Base-by-base conservation (phyloP, 202 grass and related monocot genomes). In the Panicum hallii region DNA sequence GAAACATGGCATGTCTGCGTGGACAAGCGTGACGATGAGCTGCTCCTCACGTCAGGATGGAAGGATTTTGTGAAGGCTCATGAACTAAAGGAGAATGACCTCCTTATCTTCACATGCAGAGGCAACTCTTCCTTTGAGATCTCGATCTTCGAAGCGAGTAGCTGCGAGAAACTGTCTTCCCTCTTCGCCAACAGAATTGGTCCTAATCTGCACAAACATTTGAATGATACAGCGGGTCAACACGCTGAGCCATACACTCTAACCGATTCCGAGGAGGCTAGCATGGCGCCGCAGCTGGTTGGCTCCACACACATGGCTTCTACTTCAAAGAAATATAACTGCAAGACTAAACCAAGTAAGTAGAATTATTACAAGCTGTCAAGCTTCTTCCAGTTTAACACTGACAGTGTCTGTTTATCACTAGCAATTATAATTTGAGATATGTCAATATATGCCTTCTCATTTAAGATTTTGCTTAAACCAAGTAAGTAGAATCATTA, bases 11-110 rank as follows among this genome's bases (percentile, higher is more conserved):
- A 32, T 1, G 15, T 92, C 52, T 56, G 50, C 49, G 60, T 85
- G 19, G n/a, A 0, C 15, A 85, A 70, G 79, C 46, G 38, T 81
- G 79, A 1, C 1, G 34, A 81, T 23, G 84, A 72, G 45, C 22
- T 82, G 10, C 42, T 55, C 45, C 52, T 94, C 43, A 60, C 6
- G 11, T 78, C 67, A 11, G 92, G 90, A 22, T 92, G 92, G 92
- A 77, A 55, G 42, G 74, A 88, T 67, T 90, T 94, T 72, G 81
- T 75, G 14, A 77, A 45, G 66, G 87, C 73, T 46, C 80, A 92
- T 62, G 47, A 72, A 12, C 9, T 90, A 46, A 23, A 88, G 71
- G 60, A 69, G 83, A 75, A 83, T 49, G 84, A 88, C 30, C 48
- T 83, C 30, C 67, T 94, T 48, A 1, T 92, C 72, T 92, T 92